Conservation (phyloP, 768 basidiomycete genomes). For the Peribolospora kevripleyi region DNA sequence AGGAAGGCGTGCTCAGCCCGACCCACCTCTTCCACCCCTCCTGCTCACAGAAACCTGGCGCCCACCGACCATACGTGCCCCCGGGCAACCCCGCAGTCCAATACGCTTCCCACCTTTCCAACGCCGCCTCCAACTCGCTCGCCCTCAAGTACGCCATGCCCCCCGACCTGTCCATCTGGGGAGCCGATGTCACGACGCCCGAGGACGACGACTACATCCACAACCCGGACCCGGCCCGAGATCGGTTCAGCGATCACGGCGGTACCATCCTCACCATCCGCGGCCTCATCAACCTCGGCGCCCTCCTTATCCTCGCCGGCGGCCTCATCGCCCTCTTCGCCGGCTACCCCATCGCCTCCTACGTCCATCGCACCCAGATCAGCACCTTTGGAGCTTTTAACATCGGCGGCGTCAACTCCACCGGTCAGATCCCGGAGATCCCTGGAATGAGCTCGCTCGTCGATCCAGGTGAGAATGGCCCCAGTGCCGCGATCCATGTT, state of each 20-base stretch:
- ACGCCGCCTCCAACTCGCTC: too few relatives aligned
- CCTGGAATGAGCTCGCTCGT: constrained; percentile 43
- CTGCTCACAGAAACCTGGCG: too few relatives aligned
- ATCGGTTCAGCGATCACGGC: constrained; percentile 16
- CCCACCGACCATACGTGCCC: too few relatives aligned
- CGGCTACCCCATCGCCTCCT: constrained; percentile 45
- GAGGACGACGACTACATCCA: constrained; percentile 12
- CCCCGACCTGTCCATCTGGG: too few relatives aligned
- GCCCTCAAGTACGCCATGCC: too few relatives aligned
- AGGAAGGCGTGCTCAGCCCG: too few relatives aligned
- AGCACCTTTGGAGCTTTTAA: constrained; percentile 28
- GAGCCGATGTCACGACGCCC: too few relatives aligned
- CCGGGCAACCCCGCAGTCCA: too few relatives aligned
- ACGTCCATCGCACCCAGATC: constrained; percentile 2
- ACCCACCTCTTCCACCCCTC: too few relatives aligned
- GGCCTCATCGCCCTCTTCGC: constrained; percentile 61
- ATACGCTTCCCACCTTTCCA: too few relatives aligned
- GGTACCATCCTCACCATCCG: constrained; percentile 53
- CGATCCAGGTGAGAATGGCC: constrained; percentile 1
- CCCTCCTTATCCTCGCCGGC: constrained; percentile 43
- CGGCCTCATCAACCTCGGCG: constrained; percentile 55
- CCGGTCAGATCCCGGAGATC: constrained; percentile 65
- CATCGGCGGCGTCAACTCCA: constrained; percentile 64
- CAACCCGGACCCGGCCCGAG: constrained; percentile 25
- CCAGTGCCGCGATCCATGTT: neutral